phyloP scores from a whole-genome alignment of 208 protist species.

The Ichthyophonus hoferi region DNA sequence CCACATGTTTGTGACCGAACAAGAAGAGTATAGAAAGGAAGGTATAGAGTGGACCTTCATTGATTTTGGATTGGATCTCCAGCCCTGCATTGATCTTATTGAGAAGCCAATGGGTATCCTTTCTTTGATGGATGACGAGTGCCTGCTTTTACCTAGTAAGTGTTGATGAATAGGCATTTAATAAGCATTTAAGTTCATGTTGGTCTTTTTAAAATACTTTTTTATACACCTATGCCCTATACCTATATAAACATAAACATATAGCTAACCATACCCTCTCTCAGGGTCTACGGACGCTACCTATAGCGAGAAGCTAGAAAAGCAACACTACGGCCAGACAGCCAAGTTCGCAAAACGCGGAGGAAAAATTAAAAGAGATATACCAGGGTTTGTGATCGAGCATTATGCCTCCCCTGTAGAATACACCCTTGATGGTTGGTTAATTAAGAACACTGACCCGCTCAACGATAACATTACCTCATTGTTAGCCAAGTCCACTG shows the following conservation, averaged over 20 bases:
- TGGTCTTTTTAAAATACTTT: neutral
- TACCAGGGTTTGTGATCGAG: slow-evolving; percentile 25
- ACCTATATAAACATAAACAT: neutral
- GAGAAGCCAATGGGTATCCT: slow-evolving; percentile 66
- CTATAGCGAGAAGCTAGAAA: slow-evolving; percentile 61
- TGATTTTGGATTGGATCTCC: slow-evolving; percentile 68
- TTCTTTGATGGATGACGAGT: slow-evolving; percentile 73
- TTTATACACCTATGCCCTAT: neutral
- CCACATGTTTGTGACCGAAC: slow-evolving; percentile 70
- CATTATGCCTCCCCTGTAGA: slow-evolving; percentile 50
- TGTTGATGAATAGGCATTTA: neutral
- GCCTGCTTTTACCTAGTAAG: slow-evolving; percentile 50
- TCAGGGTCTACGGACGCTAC: slow-evolving; percentile 46
- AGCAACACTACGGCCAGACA: slow-evolving; percentile 29
- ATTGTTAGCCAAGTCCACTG: slow-evolving; percentile 48
- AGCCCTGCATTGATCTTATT: slow-evolving; percentile 70
- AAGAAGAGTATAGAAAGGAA: slow-evolving; percentile 68
- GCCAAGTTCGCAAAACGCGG: slow-evolving; percentile 37
- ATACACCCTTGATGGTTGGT: slow-evolving; percentile 44
- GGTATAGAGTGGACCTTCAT: slow-evolving; percentile 74
- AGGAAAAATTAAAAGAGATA: slow-evolving; percentile 8
- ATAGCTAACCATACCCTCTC: neutral
- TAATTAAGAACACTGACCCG: slow-evolving; percentile 69
- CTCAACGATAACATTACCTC: slow-evolving; percentile 63
- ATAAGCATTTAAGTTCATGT: neutral